Base-by-base conservation (phyloP, 352 stramenopile genomes). In the Bremia lactucae region DNA sequence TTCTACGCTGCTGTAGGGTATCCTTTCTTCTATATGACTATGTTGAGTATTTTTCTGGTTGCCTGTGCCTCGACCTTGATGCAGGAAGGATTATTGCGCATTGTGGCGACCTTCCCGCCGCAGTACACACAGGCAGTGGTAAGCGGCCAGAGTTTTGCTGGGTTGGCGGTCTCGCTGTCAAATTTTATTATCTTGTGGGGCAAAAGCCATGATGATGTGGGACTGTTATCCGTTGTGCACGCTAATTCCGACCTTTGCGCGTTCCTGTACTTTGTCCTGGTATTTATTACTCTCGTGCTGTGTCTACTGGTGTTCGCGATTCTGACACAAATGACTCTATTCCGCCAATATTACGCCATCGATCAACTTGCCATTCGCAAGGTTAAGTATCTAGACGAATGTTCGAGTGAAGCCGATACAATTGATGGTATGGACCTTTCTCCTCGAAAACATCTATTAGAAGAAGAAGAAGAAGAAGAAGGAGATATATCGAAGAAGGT, bases 241-340 rank as follows among this genome's bases (percentile, higher is more conserved):
- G 40, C 46, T 0, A 68, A 83, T 42, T 59, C 65, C 0, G 75
- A 87, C 24, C 26, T 84, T 36, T 78, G 62, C 35, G 78, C 72
- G 2, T 87, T 88, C 46, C 46, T 81, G 39, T 91, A 91, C 55
- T 91, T 91, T 21, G 56, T 76, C 18, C 65, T 83, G 33, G 74
- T 80, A 15, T 86, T 87, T 37, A 52, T 78, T 19, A 79, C 72
- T 31, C 62, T 88, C 24, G 49, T 85, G 3, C 24, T 72, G 21
- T 80, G 66, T 26, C 49, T 66, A 13, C 35, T 85, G 25, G 40
- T 68, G 34, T 86, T 91, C 28, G 54, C 62, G 0, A 39, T 60
- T 11, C 65, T 91, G 19, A 82, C 62, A 6, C 52, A 64, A 16
- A 83, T 85, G 65, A 45, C 65, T 9, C 52, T 85, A n/a, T 84